phyloP scores from a whole-genome alignment of 192 early-diverging fungal genomes.

The Umbelopsis ramanniana region DNA sequence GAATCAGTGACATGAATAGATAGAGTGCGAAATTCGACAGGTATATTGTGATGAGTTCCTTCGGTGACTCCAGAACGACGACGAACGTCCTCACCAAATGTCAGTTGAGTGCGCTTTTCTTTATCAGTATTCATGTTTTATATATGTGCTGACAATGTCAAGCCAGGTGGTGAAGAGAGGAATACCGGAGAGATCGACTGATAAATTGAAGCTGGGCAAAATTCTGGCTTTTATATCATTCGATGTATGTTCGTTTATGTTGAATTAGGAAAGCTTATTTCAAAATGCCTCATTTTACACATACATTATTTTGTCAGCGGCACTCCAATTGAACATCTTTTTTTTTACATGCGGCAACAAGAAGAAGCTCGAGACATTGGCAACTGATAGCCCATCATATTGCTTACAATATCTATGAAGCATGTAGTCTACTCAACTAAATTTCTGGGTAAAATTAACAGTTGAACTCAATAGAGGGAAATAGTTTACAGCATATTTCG shows the following conservation, averaged over 20 bases:
- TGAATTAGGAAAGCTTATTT: neutral
- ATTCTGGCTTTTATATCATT: too few relatives aligned
- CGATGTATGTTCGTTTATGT: neutral
- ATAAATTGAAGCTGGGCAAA: too few relatives aligned
- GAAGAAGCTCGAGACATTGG: neutral
- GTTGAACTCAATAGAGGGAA: too few relatives aligned
- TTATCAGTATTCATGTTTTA: slow-evolving; percentile 6
- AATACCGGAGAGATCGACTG: too few relatives aligned
- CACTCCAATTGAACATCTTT: neutral
- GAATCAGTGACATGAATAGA: slow-evolving; percentile 50
- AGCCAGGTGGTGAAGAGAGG: too few relatives aligned
- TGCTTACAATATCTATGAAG: too few relatives aligned
- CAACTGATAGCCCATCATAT: too few relatives aligned
- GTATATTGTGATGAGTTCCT: slow-evolving; percentile 24
- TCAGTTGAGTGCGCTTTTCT: slow-evolving; percentile 12
- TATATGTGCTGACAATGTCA: neutral
- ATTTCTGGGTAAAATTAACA: too few relatives aligned
- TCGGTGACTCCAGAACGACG: neutral
- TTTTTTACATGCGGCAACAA: neutral
- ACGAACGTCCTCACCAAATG: slow-evolving; percentile 21
- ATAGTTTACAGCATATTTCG: too few relatives aligned
- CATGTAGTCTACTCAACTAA: too few relatives aligned
- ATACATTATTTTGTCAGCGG: neutral
- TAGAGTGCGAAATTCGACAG: slow-evolving; percentile 49
- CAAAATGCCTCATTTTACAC: slow-evolving; percentile 7